These are phyloP conservation scores for Articulospora tetracladia DNA, from an alignment of 495 filamentous ascomycete genomes.

Conservation along the genomic window DNA sequence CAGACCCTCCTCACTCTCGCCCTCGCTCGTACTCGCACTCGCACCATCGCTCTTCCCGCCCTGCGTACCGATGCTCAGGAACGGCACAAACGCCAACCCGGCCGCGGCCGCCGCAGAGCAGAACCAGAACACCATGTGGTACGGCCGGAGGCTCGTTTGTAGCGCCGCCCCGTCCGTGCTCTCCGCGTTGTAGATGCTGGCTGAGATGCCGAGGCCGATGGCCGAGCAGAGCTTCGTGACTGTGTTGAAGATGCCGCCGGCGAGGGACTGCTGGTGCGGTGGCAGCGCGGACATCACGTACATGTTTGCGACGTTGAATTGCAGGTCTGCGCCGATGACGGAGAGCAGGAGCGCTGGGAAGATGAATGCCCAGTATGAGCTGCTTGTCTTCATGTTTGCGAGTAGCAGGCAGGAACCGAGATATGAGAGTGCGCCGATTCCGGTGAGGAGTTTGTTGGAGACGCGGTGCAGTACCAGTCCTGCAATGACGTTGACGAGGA, in stretches of 20 bases:
- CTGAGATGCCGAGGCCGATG: constrained; percentile 48
- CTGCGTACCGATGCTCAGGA: constrained; percentile 41
- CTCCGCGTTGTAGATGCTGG: constrained; percentile 41
- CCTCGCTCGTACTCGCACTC: constrained; percentile 11
- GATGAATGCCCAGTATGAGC: constrained; percentile 53
- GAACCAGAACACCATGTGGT: constrained; percentile 48
- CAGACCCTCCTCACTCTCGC: neutral
- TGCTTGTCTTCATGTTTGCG: constrained; percentile 28
- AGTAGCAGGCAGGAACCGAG: constrained; percentile 41
- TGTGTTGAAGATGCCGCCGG: constrained; percentile 56
- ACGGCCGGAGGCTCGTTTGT: constrained; percentile 35
- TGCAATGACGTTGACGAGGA: constrained; percentile 45
- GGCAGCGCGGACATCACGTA: constrained; percentile 52
- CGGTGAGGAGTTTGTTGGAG: constrained; percentile 45
- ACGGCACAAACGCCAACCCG: constrained; percentile 34
- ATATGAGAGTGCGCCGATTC: constrained; percentile 41
- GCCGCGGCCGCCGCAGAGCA: constrained; percentile 50
- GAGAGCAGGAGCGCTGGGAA: constrained; percentile 50
- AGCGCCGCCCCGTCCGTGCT: constrained; percentile 28
- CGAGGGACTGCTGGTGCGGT: constrained; percentile 50
- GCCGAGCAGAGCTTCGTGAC: constrained; percentile 48
- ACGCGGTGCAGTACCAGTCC: constrained; percentile 45
- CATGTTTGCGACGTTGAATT: constrained; percentile 61
- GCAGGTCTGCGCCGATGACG: constrained; percentile 55
- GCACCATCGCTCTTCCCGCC: constrained; percentile 28